Percentiles rank a stretch among this genome's conserved stretches.
Conservation (phyloP, 305 asterid species). For the Caryopteris hybrid region DNA sequence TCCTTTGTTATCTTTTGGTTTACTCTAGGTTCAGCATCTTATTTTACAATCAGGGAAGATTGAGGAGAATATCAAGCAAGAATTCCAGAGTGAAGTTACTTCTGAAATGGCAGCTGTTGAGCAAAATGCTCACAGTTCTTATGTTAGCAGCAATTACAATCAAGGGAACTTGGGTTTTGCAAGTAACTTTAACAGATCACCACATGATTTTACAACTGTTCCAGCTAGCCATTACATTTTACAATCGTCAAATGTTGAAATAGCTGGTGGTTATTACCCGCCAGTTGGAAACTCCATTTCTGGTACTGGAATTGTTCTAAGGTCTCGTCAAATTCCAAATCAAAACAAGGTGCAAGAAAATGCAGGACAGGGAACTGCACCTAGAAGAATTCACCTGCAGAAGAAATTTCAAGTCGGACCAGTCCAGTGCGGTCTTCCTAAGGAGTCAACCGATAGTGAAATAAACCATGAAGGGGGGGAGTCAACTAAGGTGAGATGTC, state of each 20-base stretch:
- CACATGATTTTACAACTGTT: constrained; percentile 13
- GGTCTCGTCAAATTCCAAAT: constrained; percentile 32
- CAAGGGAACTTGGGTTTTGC: constrained; percentile 7
- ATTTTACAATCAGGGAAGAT: constrained; percentile 18
- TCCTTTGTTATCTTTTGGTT: constrained; percentile 10
- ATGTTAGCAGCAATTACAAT: constrained; percentile 11
- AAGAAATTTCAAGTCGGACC: constrained; percentile 48
- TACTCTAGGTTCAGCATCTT: constrained; percentile 27
- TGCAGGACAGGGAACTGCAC: constrained; percentile 51
- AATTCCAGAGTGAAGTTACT: constrained; percentile 39
- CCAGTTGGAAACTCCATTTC: constrained; percentile 19
- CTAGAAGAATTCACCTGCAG: constrained; percentile 62
- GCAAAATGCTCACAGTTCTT: constrained; percentile 10
- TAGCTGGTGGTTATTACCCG: constrained; percentile 15
- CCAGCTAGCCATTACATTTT: constrained; percentile 24
- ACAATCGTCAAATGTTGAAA: constrained; percentile 4
- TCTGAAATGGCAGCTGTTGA: constrained; percentile 14
- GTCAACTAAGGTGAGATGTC: constrained; percentile 38
- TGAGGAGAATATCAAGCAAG: constrained; percentile 32
- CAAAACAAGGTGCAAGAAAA: constrained; percentile 13
- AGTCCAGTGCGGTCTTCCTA: constrained; percentile 28
- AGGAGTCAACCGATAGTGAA: constrained; percentile 22
- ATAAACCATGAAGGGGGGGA: constrained; percentile 21
- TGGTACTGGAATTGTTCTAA: constrained; percentile 54
- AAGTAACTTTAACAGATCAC: constrained; percentile 6